Evolutionary conservation across 805 yeast genomes (phyloP).

Genomic region (Lachancea sp.): DNA sequence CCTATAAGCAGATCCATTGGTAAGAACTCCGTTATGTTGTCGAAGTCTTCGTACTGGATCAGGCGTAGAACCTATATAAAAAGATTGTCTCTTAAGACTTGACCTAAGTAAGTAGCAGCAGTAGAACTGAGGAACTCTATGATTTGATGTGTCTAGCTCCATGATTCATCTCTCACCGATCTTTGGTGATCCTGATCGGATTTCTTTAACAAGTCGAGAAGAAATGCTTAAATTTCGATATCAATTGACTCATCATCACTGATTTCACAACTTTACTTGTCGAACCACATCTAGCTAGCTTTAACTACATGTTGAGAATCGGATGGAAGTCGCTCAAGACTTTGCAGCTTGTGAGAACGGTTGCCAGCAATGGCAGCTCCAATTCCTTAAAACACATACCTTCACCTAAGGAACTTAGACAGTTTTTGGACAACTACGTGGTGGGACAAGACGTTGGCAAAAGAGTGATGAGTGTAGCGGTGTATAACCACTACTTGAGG

Average conservation of each 20-base stretch:
- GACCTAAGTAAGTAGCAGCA: constrained; percentile 69
- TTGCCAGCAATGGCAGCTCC: not conserved
- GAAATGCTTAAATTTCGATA: too few relatives aligned
- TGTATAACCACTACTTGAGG: constrained; percentile 50
- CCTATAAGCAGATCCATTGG: constrained; percentile 59
- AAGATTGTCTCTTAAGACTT: constrained; percentile 46
- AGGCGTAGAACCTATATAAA: constrained; percentile 80
- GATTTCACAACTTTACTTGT: not conserved
- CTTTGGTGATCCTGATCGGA: not conserved
- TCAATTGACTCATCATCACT: not conserved
- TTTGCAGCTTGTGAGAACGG: not conserved
- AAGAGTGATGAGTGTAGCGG: constrained; percentile 54
- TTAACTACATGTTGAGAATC: constrained; percentile 2
- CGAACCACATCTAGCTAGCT: not conserved
- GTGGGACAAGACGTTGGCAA: constrained; percentile 53
- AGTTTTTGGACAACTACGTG: constrained; percentile 44
- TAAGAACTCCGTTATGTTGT: constrained; percentile 72
- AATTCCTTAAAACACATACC: constrained; percentile 31
- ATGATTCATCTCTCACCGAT: not conserved
- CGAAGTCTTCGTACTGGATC: constrained; percentile 60
- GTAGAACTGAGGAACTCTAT: constrained; percentile 39
- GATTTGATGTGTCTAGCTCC: constrained; percentile 4
- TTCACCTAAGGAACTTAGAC: constrained; percentile 42
- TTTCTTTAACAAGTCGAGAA: too few relatives aligned
- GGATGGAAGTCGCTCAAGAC: constrained; percentile 1